Percentiles rank a stretch among this genome's conserved stretches.
phyloP scores from a whole-genome alignment of 257 asterid genomes.

The Leonotis leonurus region DNA sequence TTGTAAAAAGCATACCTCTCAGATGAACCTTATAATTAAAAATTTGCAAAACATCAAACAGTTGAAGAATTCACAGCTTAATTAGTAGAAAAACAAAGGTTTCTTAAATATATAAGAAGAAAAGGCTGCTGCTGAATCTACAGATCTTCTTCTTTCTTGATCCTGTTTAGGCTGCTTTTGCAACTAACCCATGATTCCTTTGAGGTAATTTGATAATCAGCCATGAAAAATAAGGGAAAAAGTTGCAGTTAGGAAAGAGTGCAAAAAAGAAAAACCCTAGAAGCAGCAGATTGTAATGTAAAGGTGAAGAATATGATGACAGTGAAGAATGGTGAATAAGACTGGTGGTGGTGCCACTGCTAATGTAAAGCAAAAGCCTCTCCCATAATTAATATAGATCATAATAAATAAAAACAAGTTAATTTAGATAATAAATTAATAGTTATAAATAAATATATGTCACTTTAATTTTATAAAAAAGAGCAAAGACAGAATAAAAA shows the following conservation, averaged over 20 bases:
- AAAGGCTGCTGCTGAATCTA: slow-evolving; percentile 9
- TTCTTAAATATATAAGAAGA: slow-evolving; percentile 13
- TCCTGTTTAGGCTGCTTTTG: neutral
- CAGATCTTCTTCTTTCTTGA: neutral
- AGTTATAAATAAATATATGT: too few species aligned
- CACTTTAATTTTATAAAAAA: slow-evolving; percentile 14
- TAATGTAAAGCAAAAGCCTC: slow-evolving; percentile 27
- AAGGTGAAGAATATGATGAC: slow-evolving; percentile 26
- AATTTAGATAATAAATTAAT: neutral
- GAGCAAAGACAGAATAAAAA: neutral
- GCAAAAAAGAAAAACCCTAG: slow-evolving; percentile 48
- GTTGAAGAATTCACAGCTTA: neutral
- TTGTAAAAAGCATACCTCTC: slow-evolving; percentile 21
- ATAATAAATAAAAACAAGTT: neutral
- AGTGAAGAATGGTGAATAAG: too few species aligned
- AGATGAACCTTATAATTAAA: too few species aligned
- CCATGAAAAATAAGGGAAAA: neutral
- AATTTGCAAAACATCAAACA: neutral
- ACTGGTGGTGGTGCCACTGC: slow-evolving; percentile 18
- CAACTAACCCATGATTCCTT: slow-evolving; percentile 12
- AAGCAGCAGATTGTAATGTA: slow-evolving; percentile 24
- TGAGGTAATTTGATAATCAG: slow-evolving; percentile 1
- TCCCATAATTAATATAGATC: slow-evolving; percentile 15
- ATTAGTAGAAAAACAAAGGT: slow-evolving; percentile 13
- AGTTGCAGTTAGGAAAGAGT: neutral